Evolutionary conservation across 2,329 filamentous ascomycete genomes (phyloP), one percentile per base, ranked within the genome.

Genomic region (Diaporthe helianthi): DNA sequence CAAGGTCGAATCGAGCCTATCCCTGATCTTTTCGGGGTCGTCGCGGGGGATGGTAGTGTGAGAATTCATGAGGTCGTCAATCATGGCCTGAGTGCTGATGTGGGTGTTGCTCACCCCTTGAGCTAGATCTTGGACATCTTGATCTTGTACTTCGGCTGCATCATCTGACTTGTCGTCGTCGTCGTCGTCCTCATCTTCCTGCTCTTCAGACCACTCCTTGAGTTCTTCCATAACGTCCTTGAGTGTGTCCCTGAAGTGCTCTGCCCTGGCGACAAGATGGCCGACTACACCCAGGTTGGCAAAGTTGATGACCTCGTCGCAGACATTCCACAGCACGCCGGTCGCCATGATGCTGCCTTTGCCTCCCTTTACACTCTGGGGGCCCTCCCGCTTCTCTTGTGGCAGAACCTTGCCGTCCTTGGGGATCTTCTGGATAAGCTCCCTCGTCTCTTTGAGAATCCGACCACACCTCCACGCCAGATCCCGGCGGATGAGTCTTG

Each of bases 161-260:
- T 82, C 80, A n/a, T 82, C 78, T 29, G 81, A 83, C 5, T 89
- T 83, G 41, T 86, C 84, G 0, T 86, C 36, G 13, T 38, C 82
- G 19, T 86, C 85, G 41, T 86, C 84, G 0, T 86, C 82, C 17
- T 86, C 85, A 1, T 89, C 89, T 0, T 89, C 85, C 12, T 88
- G 86, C 74, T 93, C 91, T 1, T 93, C 92, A 24, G 90, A 89
- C 93, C 94, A 98, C 74, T 95, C 93, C 77, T 93, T 93, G 73
- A 98, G 79, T 80, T 98, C 95, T 72, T 92, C 88, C 73, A 97
- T 87, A 0, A 93, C 92, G 81, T 98, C 95, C 74, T 92, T 88
- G 29, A 98, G 82, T 2, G 92, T 87, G 68, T 92, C 92, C 49
- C 89, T 84, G 80, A 91, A 93, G 77, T 94, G 86, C 73, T 93